These are phyloP conservation scores for Ophiostoma piceae DNA, from an alignment of 2,329 filamentous ascomycete species.

Conservation along the genomic window DNA sequence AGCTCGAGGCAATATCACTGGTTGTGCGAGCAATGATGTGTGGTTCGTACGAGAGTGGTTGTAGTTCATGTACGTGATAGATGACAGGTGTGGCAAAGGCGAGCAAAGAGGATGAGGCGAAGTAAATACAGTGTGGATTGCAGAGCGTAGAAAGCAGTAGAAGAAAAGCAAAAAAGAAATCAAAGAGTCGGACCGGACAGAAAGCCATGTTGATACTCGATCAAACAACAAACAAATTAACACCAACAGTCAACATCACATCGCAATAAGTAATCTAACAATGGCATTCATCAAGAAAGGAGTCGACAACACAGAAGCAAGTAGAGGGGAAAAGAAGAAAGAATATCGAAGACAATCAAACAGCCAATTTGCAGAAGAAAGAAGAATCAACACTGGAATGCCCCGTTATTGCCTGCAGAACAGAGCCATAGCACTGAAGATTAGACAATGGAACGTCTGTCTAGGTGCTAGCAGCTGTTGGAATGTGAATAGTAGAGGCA, in stretches of 20 bases:
- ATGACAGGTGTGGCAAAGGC: not conserved
- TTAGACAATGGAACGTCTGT: conserved; percentile 3
- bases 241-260: not conserved
- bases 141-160: not conserved
- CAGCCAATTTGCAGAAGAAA: not conserved
- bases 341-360: not conserved
- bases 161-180: not conserved
- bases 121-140: no score
- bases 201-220: not conserved
- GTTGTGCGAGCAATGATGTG: not conserved
- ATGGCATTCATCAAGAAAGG: not conserved
- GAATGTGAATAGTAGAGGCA: not conserved
- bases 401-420: not conserved
- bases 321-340: not conserved
- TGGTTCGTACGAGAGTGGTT: not conserved
- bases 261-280: not conserved
- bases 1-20: conserved; percentile 3
- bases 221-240: no score
- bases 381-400: not conserved
- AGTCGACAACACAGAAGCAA: not conserved
- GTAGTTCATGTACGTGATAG: conserved; percentile 5
- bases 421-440: not conserved
- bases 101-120: not conserved
- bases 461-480: not conserved
- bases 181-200: not conserved